Conservation (phyloP, 257 asterid genomes). For the Jaltomata sinuosa region DNA sequence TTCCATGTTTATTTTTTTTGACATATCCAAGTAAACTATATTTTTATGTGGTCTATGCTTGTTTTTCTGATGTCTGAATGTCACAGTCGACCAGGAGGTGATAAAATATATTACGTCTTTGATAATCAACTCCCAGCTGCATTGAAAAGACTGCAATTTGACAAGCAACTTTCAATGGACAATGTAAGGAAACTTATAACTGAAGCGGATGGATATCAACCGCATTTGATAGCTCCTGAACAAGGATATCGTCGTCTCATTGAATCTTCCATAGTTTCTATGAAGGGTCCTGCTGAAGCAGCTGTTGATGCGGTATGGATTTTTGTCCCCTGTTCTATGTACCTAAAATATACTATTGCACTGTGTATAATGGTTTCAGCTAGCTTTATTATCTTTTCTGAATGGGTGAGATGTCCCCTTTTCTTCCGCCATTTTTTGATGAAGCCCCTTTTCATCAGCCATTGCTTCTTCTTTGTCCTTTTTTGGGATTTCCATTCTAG, state of each 20-base stretch:
- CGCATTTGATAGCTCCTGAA: constrained; percentile 79
- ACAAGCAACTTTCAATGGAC: constrained; percentile 71
- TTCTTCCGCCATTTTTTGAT: not conserved
- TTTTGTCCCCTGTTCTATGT: not conserved
- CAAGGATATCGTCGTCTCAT: constrained; percentile 76
- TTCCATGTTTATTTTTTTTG: not conserved
- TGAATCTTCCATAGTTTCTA: constrained; percentile 52
- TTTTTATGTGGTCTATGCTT: not conserved
- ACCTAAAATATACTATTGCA: not conserved
- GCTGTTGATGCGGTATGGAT: constrained; percentile 66
- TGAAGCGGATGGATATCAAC: constrained; percentile 82
- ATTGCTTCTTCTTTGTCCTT: not conserved
- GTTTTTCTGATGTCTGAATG: not conserved
- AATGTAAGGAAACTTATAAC: constrained; percentile 59
- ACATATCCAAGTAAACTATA: not conserved
- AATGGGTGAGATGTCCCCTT: not conserved
- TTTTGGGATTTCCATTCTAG: not conserved
- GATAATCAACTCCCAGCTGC: constrained; percentile 74
- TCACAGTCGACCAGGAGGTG: constrained; percentile 78
- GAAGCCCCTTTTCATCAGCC: not conserved
- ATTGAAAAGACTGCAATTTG: constrained; percentile 65
- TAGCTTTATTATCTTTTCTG: not conserved
- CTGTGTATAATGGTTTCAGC: not conserved
- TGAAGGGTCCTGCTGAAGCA: constrained; percentile 75
- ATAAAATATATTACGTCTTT: constrained; percentile 58